These are phyloP conservation scores for Anisodus tanguticus DNA, from an alignment of 257 asterid genomes.

Conservation along the genomic window DNA sequence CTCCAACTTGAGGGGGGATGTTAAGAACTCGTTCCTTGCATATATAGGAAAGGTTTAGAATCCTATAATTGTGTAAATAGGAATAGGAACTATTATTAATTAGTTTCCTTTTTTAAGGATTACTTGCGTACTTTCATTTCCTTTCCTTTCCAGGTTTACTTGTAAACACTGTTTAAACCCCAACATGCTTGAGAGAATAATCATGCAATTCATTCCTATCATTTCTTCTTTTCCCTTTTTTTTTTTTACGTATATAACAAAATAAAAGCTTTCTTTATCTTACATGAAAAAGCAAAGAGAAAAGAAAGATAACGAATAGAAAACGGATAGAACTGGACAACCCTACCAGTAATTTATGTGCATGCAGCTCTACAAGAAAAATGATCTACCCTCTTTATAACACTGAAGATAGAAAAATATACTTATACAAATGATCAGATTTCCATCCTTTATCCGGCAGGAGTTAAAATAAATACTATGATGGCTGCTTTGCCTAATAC, in stretches of 20 bases:
- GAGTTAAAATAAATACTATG: background rate
- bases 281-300: background rate
- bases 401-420: background rate
- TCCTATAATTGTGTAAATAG: background rate
- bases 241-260: background rate
- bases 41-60: background rate
- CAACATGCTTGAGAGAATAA: background rate
- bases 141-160: background rate
- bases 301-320: background rate
- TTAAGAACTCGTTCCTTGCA: background rate
- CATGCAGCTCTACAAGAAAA: background rate
- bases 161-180: background rate
- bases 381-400: background rate
- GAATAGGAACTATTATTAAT: background rate
- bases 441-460: background rate
- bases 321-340: background rate
- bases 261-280: constrained; percentile 9
- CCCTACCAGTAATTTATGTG: background rate
- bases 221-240: background rate
- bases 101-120: background rate
- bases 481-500: background rate
- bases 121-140: background rate
- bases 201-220: background rate
- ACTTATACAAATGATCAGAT: background rate
- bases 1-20: constrained; percentile 9